Base-by-base conservation (phyloP, 768 basidiomycete genomes). In the Leccinum fibrillosum region DNA sequence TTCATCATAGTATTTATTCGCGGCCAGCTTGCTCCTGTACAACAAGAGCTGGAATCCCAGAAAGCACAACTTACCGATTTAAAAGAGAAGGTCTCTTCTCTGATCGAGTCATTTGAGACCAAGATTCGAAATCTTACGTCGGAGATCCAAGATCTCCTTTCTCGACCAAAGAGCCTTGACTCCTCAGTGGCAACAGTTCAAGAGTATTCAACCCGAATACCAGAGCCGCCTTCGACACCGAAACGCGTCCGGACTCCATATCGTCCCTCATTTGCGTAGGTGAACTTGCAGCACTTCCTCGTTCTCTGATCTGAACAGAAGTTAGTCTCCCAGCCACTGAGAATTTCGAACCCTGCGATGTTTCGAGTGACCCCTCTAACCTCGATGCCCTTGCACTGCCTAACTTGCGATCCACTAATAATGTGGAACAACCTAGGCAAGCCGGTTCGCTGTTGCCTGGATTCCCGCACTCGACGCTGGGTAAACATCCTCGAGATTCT, bases 401-500 rank as follows among this genome's bases (percentile, higher is more conserved):
- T 17, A 62, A 61, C 50, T 52, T 26, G 48, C 60, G 51, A 52
- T 25, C 60, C 10, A n/a, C 21, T 21, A 35, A 56, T 37, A 60
- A 60, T 9, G 39, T 26, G 34, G 65, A 62, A 23, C 61, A 60
- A 26, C 58, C 58, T 25, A 58, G 48, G 17, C 62, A 65, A 37
- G 23, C 55, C 12, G 56, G 66, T 35, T 59, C 51, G 44, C 62
- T 72, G 47, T 58, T 72, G 17, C 67, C 80, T 44, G 79, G 77
- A 11, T 67, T 78, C 57, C 71, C 80, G 4, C 75, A 78, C 45
- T 79, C 73, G 21, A 74, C 77, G 30, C 77, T 90, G 17, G 88
- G 89, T n/a, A 90, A 90, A 68, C 82, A 86, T 34, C 80, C 77
- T 52, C 78, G 88, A 59, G 83, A 83, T 61, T 75, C 82, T 2